Base-by-base conservation (phyloP, 2,329 filamentous ascomycete species). In the Dothideomycetidae sp. region DNA sequence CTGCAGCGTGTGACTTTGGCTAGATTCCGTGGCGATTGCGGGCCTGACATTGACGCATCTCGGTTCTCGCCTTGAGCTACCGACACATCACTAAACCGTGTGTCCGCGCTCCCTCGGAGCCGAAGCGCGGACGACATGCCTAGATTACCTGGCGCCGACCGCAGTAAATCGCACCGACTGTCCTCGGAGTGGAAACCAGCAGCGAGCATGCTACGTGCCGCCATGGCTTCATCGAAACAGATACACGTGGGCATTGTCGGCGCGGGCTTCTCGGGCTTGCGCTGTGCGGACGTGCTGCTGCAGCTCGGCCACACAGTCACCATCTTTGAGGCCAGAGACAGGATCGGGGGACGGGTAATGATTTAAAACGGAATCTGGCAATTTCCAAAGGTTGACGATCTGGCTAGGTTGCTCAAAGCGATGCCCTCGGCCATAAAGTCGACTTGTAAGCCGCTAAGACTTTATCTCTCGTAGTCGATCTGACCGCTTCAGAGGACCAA, bases 211-310 rank as follows among this genome's bases (percentile, higher is more conserved):
- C 28, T 44, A 11, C 16, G 35, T 16, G 16, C 35, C 29, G 17
- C 35, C 12, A 42, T 38, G 18, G 29, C 26, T 15, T 28, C 30
- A 3, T 7, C 21, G n/a, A 29, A 31, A 28, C 36, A 37, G 26
- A 13, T 50, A 9, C 41, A 32, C 11, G 58, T 83, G 29, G 74
- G 71, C 19, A 61, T 85, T n/a, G 59, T 85, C 28, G 80, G 79
- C 12, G 78, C 76, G 28, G 79, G 79, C 4, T 63, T 83, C 16
- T 68, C 78, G 4, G 79, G 79, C 0, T 61, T 85, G n/a, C 67
- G 78, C 44, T 80, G 76, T 50, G 77, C 78, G 36, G 75, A 81
- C 45, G 54, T 82, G 2, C 59, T 85, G 0, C 57, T 81, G 2
- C 65, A 70, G 39, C 64, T 73, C 51, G 78, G 76, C 11, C 73